These are phyloP conservation scores for Huntiella decipiens DNA, from an alignment of 2,329 filamentous ascomycete genomes.

Conservation along the genomic window DNA sequence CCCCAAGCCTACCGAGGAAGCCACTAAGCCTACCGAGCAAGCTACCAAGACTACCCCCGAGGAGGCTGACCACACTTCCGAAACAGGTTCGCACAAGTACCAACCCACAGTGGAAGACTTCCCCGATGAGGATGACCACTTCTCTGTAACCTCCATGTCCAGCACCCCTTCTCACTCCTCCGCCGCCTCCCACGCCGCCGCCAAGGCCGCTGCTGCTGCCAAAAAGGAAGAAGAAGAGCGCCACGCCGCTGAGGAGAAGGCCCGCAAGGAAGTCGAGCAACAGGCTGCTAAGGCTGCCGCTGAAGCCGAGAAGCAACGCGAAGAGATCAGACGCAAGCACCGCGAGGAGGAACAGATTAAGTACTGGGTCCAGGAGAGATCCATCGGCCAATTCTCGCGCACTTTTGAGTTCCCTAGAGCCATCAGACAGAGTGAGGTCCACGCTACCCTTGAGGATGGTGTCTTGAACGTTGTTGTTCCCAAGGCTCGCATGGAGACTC, in stretches of 20 bases:
- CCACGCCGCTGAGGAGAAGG: constrained; percentile 15
- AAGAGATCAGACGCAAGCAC: constrained; percentile 13
- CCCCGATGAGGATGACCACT: constrained; percentile 15
- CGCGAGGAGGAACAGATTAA: constrained; percentile 26
- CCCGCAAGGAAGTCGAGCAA: constrained; percentile 25
- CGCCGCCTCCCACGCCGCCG: constrained; percentile 13
- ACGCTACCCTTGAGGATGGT: constrained; percentile 44
- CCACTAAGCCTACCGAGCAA: neutral
- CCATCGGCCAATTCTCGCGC: constrained; percentile 46
- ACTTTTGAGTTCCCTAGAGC: constrained; percentile 48
- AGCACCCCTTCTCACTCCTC: constrained; percentile 13
- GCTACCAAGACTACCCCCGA: constrained; percentile 14
- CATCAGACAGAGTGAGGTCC: constrained; percentile 43
- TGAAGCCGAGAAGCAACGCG: constrained; percentile 6
- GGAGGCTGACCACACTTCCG: constrained; percentile 37
- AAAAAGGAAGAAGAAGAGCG: neutral
- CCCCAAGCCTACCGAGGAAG: constrained; percentile 6
- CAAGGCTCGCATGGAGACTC: constrained; percentile 39
- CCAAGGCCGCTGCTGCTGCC: constrained; percentile 13
- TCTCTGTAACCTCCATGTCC: constrained; percentile 13
- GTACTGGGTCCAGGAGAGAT: constrained; percentile 55
- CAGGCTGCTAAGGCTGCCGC: constrained; percentile 11
- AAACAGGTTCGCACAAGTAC: constrained; percentile 34
- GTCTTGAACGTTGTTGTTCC: constrained; percentile 45
- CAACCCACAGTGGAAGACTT: constrained; percentile 45